These are phyloP conservation scores for Multifurca ochricompacta DNA, from an alignment of 768 basidiomycete genomes.

Conservation along the genomic window DNA sequence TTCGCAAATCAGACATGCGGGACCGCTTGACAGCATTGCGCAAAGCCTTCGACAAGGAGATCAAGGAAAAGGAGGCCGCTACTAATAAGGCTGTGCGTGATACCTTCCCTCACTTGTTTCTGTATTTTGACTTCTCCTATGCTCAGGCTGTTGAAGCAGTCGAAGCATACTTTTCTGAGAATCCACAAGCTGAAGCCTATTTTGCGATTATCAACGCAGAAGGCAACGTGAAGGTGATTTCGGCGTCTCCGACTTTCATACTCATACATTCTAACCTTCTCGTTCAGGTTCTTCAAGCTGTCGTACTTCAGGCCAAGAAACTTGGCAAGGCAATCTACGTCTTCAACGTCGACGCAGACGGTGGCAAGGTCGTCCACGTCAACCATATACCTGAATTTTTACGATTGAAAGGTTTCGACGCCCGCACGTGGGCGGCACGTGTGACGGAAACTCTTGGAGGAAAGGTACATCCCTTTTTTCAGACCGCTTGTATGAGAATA, in stretches of 20 bases:
- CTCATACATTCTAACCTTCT: not conserved
- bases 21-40: conserved; percentile 64
- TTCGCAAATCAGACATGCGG: conserved; percentile 72
- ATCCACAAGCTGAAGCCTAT: conserved; percentile 62
- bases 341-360: conserved; percentile 66
- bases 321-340: conserved; percentile 81
- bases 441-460: conserved; percentile 81
- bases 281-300: conserved; percentile 61
- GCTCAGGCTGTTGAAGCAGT: conserved; percentile 63
- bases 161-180: conserved; percentile 66
- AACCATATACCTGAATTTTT: conserved; percentile 66
- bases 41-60: conserved; percentile 77
- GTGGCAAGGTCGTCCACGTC: conserved; percentile 75
- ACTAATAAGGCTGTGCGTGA: conserved; percentile 65
- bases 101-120: not conserved
- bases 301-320: conserved; percentile 73
- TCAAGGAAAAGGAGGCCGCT: conserved; percentile 72
- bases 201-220: conserved; percentile 66
- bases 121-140: not conserved
- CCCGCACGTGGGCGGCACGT: conserved; percentile 78
- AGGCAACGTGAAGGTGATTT: conserved; percentile 74
- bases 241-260: not conserved
- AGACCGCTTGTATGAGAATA: not conserved
- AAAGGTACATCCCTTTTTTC: conserved; percentile 48
- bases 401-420: conserved; percentile 66